A percentile compares a stretch with the other conserved stretches of the same genome.
These are phyloP conservation scores for Phallus indusiatus DNA, from an alignment of 768 basidiomycete species.

Conservation along the genomic window DNA sequence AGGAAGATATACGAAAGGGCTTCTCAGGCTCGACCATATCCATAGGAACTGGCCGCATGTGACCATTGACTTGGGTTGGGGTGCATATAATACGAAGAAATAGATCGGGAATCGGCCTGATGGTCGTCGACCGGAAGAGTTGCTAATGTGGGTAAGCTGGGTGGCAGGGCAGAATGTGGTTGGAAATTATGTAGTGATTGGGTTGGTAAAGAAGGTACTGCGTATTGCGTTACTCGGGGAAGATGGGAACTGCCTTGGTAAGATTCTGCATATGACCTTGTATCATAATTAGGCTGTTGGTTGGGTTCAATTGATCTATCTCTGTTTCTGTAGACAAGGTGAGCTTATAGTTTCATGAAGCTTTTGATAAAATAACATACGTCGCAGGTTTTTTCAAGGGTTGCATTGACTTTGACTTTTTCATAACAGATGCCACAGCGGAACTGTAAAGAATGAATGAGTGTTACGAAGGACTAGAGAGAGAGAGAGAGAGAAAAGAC, in stretches of 20 bases:
- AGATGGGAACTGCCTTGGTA: not conserved
- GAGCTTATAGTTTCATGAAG: not conserved
- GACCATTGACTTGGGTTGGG: not conserved
- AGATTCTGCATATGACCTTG: not conserved
- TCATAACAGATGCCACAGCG: constrained; percentile 35
- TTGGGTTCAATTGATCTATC: not conserved
- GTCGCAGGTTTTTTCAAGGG: not conserved
- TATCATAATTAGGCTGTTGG: not conserved
- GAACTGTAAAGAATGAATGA: constrained; percentile 27
- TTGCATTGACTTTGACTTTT: not conserved
- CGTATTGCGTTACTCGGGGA: not conserved
- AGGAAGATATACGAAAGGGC: too few relatives aligned
- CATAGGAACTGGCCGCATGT: not conserved
- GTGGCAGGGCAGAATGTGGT: not conserved
- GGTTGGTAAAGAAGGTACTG: not conserved
- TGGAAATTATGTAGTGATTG: not conserved
- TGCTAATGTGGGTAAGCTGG: not conserved
- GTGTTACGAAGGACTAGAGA: not conserved
- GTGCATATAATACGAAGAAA: not conserved
- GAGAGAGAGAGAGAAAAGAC: constrained; percentile 13
- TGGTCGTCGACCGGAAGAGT: not conserved
- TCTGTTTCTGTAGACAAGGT: not conserved
- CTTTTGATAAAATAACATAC: not conserved
- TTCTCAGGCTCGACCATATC: not conserved
- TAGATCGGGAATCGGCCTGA: not conserved